These are phyloP conservation scores for Peterozyma toletana DNA, from an alignment of 805 yeast genomes.

Conservation along the genomic window DNA sequence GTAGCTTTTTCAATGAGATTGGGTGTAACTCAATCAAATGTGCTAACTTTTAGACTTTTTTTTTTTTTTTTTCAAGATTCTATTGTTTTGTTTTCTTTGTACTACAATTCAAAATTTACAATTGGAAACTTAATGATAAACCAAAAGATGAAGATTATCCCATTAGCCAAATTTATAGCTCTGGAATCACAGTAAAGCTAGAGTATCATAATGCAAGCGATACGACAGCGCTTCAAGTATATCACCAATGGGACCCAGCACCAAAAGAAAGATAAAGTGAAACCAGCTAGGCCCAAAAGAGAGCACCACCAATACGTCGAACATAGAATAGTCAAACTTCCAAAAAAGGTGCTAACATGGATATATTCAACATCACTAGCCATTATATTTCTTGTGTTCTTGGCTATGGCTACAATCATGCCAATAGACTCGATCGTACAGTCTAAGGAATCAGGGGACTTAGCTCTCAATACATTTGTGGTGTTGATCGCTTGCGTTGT, in stretches of 20 bases:
- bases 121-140: not conserved
- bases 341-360: conserved; percentile 25
- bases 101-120: too few relatives aligned
- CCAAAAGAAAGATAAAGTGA: conserved; percentile 2
- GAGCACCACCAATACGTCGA: not conserved
- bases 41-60: not conserved
- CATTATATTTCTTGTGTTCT: conserved; percentile 29
- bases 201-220: not conserved
- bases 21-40: not conserved
- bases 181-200: too few relatives aligned
- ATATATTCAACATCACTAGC: conserved; percentile 36
- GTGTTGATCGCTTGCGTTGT: conserved; percentile 66
- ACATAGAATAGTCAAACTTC: conserved; percentile 5
- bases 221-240: conserved; percentile 6
- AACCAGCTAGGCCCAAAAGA: not conserved
- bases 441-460: conserved; percentile 42
- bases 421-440: conserved; percentile 75
- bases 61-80: not conserved
- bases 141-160: too few relatives aligned
- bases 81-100: too few relatives aligned
- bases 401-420: conserved; percentile 61
- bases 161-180: too few relatives aligned
- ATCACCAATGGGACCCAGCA: conserved; percentile 2
- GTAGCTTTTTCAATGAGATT: too few relatives aligned
- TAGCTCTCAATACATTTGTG: conserved; percentile 76